Evolutionary conservation across 2,329 filamentous ascomycete genomes (phyloP).

Genomic region (Sarocladium kiliense): DNA sequence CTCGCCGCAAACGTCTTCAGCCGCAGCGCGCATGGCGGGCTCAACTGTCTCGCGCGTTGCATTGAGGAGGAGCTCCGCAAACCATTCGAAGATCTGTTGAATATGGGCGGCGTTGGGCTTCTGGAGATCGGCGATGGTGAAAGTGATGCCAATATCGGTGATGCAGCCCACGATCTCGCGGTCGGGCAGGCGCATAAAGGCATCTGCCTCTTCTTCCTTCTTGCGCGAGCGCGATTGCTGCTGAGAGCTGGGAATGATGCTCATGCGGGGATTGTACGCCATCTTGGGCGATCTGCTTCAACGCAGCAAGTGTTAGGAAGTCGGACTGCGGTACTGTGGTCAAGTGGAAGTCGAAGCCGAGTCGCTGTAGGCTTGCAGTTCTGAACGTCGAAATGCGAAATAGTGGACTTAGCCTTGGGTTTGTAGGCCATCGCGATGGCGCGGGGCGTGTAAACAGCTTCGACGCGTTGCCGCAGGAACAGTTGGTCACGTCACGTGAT

Average conservation of each 20-base stretch:
- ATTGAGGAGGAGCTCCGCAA: constrained; percentile 90
- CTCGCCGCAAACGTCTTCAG: constrained; percentile 80
- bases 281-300: constrained; percentile 28
- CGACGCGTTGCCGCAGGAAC: constrained; percentile 8
- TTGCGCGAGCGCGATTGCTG: constrained; percentile 48
- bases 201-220: constrained; percentile 55
- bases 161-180: constrained; percentile 94
- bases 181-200: constrained; percentile 56
- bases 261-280: constrained; percentile 57
- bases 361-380: too few species aligned
- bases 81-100: constrained; percentile 97
- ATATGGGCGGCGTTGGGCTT: constrained; percentile 94
- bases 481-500: background rate
- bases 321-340: too few species aligned
- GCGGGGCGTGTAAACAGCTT: constrained; percentile 4
- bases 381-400: too few species aligned
- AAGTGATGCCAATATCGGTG: constrained; percentile 90
- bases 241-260: constrained; percentile 51
- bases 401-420: too few species aligned
- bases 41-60: constrained; percentile 89
- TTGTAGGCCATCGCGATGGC: background rate
- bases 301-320: too few species aligned
- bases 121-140: constrained; percentile 78
- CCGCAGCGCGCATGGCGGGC: constrained; percentile 88
- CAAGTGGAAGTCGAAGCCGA: too few species aligned